These are phyloP conservation scores for Pelagophyceae sp. DNA, from an alignment of 352 stramenopile species.

Conservation along the genomic window DNA sequence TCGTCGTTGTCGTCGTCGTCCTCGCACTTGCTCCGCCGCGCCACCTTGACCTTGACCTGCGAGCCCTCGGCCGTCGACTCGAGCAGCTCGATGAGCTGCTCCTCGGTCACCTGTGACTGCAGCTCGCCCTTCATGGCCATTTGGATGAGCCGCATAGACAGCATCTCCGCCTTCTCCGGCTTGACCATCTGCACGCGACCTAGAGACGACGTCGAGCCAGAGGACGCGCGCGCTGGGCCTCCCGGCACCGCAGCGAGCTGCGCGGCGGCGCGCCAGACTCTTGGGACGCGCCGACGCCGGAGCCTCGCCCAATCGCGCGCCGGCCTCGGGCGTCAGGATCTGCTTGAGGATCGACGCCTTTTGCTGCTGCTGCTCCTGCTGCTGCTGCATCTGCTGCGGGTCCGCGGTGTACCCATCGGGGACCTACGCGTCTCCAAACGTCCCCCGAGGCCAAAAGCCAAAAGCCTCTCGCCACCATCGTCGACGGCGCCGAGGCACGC, in stretches of 20 bases:
- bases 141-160: neutral
- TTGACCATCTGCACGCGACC: slow-evolving; percentile 10
- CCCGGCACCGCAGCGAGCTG: too few relatives aligned
- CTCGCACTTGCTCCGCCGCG: neutral
- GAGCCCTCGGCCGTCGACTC: neutral
- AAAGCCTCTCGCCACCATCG: too few relatives aligned
- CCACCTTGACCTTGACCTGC: neutral
- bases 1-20: slow-evolving; percentile 17
- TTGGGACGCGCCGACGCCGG: neutral
- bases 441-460: too few relatives aligned
- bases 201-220: neutral
- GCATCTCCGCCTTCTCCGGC: neutral
- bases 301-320: neutral
- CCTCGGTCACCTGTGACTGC: neutral
- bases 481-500: too few relatives aligned
- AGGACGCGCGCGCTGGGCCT: too few relatives aligned
- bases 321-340: slow-evolving; percentile 9
- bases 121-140: slow-evolving; percentile 17
- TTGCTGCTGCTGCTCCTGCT: neutral
- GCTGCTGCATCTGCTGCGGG: neutral
- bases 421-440: too few relatives aligned
- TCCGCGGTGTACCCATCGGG: neutral
- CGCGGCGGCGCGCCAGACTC: neutral
- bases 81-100: neutral
- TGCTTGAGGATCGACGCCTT: slow-evolving; percentile 14